Evolutionary conservation across 2,329 filamentous ascomycete genomes (phyloP).

Genomic region (Leptographium radiaticola): DNA sequence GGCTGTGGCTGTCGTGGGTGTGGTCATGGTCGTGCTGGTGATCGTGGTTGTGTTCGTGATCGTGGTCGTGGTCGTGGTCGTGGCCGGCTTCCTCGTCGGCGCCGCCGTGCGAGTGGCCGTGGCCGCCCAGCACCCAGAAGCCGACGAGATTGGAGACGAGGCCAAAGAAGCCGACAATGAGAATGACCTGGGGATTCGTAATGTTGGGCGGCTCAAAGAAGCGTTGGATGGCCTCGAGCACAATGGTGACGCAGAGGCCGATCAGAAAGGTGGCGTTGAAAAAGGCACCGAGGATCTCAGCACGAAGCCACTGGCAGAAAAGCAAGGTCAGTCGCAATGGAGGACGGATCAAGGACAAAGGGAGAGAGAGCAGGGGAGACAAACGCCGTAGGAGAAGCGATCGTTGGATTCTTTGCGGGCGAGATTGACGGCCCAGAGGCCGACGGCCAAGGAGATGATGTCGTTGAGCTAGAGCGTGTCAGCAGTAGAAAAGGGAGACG

Average conservation of each 20-base stretch:
- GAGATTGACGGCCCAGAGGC: slow-evolving; percentile 87
- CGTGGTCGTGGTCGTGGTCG: slow-evolving; percentile 32
- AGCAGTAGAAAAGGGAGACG: neutral
- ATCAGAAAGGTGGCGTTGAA: slow-evolving; percentile 98
- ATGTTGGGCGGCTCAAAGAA: slow-evolving; percentile 87
- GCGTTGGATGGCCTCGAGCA: slow-evolving; percentile 85
- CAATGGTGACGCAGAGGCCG: slow-evolving; percentile 88
- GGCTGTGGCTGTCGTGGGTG: slow-evolving; percentile 14
- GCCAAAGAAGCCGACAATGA: slow-evolving; percentile 78
- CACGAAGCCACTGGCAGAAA: slow-evolving; percentile 68
- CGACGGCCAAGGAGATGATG: slow-evolving; percentile 85
- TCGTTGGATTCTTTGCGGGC: slow-evolving; percentile 76
- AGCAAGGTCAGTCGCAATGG: neutral
- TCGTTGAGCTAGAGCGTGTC: slow-evolving; percentile 61
- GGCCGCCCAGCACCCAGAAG: slow-evolving; percentile 83
- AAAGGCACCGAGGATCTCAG: slow-evolving; percentile 89
- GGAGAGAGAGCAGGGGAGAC: slow-evolving; percentile 19
- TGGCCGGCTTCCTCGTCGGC: slow-evolving; percentile 33
- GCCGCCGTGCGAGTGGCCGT: slow-evolving; percentile 67
- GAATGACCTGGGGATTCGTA: slow-evolving; percentile 69
- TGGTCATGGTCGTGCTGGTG: slow-evolving; percentile 20
- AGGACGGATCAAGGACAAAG: neutral
- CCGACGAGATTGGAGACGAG: slow-evolving; percentile 81
- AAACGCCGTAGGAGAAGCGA: slow-evolving; percentile 86
- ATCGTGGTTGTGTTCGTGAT: slow-evolving; percentile 22